Evolutionary conservation across 192 early-diverging fungal species (phyloP), one percentile per base, ranked within the genome.

Genomic region (Pecoramyces ruminantium): DNA sequence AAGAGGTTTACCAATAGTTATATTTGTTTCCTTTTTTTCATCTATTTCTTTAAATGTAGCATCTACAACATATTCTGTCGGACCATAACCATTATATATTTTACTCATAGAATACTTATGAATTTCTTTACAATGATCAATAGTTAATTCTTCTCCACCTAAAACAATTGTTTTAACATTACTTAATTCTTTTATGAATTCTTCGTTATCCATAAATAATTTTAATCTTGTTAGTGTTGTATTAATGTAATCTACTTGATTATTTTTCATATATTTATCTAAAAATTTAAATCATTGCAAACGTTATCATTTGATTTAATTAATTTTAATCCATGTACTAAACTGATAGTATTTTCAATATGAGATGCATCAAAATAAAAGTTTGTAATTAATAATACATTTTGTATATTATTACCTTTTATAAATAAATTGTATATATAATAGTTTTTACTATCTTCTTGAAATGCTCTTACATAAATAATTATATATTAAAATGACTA

Each of bases 1-100:
- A 13, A 82, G 34, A 4, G 83, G 82, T 5, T 40, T 79, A 13
- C 84, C 84, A 13, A 86, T 82, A 29, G 82, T 83, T 0, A 83
- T 13, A 5, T 21, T 16, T 4, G 2, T 21, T 21, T 51, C 13
- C 17, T 51, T 51, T 17, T 0, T 4, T 21, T 21, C 13, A 2
- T 21, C 18, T 13, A 51, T 51, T 2, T 51, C 42, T 51, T 51
- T 25, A 0, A 25, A 13, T 21, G 18, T 3, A 21, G 12, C 14
- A 51, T 4, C 5, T 4, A 51, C 42, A 0, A 18, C 21, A 4
- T 1, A 3, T 51, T 51, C 42, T 3, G 42, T 51, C 2, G 42
- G 42, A 4, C 42, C 42, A 51, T 51, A 51, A 51, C 16, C 8
- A 51, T 51, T 51, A 17, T 21, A 51, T 21, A 51, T 25, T 51